Evolutionary conservation across 306 rosid genomes (phyloP).

Genomic region (Gastrolobium villosum): DNA sequence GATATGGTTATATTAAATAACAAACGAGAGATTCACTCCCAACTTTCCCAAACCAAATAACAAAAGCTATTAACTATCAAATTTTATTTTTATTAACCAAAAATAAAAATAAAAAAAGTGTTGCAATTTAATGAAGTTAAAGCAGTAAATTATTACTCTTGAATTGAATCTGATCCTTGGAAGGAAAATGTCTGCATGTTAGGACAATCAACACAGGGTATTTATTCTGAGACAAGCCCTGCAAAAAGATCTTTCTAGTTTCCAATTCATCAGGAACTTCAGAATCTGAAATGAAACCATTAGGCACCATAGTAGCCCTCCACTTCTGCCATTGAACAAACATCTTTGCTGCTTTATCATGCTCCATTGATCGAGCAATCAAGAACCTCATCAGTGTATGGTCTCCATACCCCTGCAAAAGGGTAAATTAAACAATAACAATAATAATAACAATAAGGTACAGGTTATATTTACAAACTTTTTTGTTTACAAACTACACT

Average conservation of each 20-base stretch:
- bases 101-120: neutral
- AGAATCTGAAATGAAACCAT: constrained; percentile 75
- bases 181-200: constrained; percentile 69
- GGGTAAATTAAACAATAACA: neutral
- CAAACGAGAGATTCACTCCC: no score
- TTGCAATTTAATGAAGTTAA: neutral
- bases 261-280: constrained; percentile 78
- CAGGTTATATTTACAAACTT: no score
- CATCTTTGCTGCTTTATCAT: constrained; percentile 86
- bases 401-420: constrained; percentile 69
- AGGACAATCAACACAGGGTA: constrained; percentile 69
- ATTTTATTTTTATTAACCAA: neutral
- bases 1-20: no score
- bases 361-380: constrained; percentile 89
- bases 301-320: constrained; percentile 76
- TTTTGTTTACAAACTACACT: no score
- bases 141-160: constrained; percentile 70
- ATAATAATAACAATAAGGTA: no score
- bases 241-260: constrained; percentile 71
- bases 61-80: neutral
- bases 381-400: constrained; percentile 81
- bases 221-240: constrained; percentile 69
- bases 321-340: constrained; percentile 87
- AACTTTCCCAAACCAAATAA: neutral
- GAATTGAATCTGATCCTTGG: constrained; percentile 85